Evolutionary conservation across 176 grass and related monocot genomes (phyloP).

Genomic region (Oryza nivara): DNA sequence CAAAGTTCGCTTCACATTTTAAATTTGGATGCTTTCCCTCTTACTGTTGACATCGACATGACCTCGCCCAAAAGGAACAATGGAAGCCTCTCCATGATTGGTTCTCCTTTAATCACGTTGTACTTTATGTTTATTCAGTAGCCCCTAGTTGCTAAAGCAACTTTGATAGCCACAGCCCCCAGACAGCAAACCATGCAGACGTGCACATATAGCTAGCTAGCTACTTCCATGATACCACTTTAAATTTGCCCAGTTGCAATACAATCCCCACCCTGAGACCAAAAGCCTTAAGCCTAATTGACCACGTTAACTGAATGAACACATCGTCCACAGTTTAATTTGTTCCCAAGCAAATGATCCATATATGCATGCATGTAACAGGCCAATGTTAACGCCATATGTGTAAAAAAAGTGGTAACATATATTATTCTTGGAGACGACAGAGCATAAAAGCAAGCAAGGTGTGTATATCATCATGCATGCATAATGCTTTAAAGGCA

Average conservation of each 20-base stretch:
- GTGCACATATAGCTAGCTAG: background rate
- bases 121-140: conserved; percentile 16
- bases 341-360: background rate
- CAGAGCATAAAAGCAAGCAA: background rate
- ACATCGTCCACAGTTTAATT: background rate
- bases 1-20: background rate
- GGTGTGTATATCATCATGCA: conserved; percentile 6
- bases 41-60: conserved; percentile 22
- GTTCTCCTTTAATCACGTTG: conserved; percentile 18
- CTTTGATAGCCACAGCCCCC: background rate
- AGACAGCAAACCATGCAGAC: background rate
- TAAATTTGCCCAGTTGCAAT: background rate
- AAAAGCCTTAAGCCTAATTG: background rate
- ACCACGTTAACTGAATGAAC: background rate
- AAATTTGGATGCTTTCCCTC: background rate
- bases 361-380: background rate
- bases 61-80: conserved; percentile 39
- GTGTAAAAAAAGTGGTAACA: background rate
- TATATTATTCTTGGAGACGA: background rate
- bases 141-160: conserved; percentile 4
- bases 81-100: conserved; percentile 6
- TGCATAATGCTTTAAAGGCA: background rate
- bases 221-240: background rate
- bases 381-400: background rate
- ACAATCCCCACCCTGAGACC: background rate